These are phyloP conservation scores for Monosporascus sp. DNA, from an alignment of 2,329 filamentous ascomycete genomes.

Conservation along the genomic window DNA sequence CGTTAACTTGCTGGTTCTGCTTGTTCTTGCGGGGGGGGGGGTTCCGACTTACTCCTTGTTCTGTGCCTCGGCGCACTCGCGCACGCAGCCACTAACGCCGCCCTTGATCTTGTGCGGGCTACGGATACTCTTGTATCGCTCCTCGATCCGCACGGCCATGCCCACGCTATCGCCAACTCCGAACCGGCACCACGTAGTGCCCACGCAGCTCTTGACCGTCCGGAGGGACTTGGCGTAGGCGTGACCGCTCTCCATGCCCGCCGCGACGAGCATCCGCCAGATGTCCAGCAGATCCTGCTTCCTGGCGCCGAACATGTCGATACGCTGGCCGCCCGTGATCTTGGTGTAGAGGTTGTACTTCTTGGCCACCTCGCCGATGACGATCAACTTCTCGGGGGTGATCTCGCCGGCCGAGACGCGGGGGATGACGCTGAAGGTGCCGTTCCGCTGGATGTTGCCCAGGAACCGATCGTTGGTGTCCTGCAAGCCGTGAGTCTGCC, in stretches of 20 bases:
- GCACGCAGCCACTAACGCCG: conserved; percentile 84
- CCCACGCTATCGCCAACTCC: conserved; percentile 87
- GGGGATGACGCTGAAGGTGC: conserved; percentile 84
- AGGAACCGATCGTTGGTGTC: conserved; percentile 88
- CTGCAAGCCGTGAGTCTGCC: conserved; percentile 66
- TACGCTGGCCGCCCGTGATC: conserved; percentile 86
- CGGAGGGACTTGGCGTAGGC: conserved; percentile 85
- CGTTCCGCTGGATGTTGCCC: conserved; percentile 86
- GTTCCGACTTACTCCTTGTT: conserved; percentile 67
- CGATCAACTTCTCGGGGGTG: conserved; percentile 76
- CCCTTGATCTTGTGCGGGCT: conserved; percentile 87
- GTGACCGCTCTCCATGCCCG: conserved; percentile 85
- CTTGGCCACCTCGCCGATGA: conserved; percentile 77
- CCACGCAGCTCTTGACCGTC: conserved; percentile 89
- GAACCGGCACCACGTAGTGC: conserved; percentile 85
- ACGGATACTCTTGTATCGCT: conserved; percentile 89
- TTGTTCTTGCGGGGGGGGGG: conserved; percentile 56
- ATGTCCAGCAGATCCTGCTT: conserved; percentile 81
- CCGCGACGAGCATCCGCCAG: conserved; percentile 74
- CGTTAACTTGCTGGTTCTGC: conserved; percentile 15
- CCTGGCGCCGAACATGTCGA: conserved; percentile 87
- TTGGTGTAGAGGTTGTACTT: conserved; percentile 84
- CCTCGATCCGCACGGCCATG: conserved; percentile 81
- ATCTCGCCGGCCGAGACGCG: conserved; percentile 82
- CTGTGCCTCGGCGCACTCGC: conserved; percentile 88